Conservation (phyloP, 176 grass and related monocot genomes). For the Cenchrus americanus region DNA sequence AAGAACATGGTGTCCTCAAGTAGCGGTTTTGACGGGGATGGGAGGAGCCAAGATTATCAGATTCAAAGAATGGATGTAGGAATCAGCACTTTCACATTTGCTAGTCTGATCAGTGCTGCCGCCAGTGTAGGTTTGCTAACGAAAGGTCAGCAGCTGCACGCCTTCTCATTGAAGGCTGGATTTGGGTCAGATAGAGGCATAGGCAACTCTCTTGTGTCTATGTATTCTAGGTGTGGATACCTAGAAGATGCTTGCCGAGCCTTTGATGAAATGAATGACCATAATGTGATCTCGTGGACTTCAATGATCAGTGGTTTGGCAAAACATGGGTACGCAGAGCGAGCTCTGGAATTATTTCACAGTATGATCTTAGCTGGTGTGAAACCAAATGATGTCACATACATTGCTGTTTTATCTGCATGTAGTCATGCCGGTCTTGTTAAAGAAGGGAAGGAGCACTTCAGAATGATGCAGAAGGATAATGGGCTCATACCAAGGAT, state of each 20-base stretch:
- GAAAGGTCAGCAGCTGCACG: slow-evolving; percentile 81
- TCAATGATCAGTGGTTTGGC: slow-evolving; percentile 86
- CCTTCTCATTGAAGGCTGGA: slow-evolving; percentile 69
- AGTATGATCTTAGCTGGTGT: slow-evolving; percentile 58
- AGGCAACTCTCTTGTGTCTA: slow-evolving; percentile 77
- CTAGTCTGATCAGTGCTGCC: slow-evolving; percentile 78
- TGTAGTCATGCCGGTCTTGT: slow-evolving; percentile 82
- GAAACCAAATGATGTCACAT: slow-evolving; percentile 87
- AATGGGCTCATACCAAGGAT: slow-evolving; percentile 68
- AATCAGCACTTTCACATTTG: slow-evolving; percentile 71
- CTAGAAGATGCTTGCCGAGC: slow-evolving; percentile 64
- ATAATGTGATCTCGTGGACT: slow-evolving; percentile 92
- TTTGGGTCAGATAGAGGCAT: slow-evolving; percentile 66
- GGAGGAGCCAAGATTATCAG: slow-evolving; percentile 49
- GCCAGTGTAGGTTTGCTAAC: slow-evolving; percentile 73
- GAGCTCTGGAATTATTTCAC: slow-evolving; percentile 59
- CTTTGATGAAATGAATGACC: slow-evolving; percentile 64
- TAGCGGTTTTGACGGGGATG: slow-evolving; percentile 35
- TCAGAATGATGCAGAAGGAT: slow-evolving; percentile 69
- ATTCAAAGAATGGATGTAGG: slow-evolving; percentile 53
- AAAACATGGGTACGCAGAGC: slow-evolving; percentile 72
- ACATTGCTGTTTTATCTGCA: slow-evolving; percentile 78
- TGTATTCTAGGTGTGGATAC: slow-evolving; percentile 91
- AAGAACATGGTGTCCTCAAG: slow-evolving; percentile 61
- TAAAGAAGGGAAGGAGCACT: slow-evolving; percentile 73